Percentiles rank a stretch among this genome's conserved stretches.
Evolutionary conservation across 768 basidiomycete genomes (phyloP).

Genomic region (Cyathus striatus): DNA sequence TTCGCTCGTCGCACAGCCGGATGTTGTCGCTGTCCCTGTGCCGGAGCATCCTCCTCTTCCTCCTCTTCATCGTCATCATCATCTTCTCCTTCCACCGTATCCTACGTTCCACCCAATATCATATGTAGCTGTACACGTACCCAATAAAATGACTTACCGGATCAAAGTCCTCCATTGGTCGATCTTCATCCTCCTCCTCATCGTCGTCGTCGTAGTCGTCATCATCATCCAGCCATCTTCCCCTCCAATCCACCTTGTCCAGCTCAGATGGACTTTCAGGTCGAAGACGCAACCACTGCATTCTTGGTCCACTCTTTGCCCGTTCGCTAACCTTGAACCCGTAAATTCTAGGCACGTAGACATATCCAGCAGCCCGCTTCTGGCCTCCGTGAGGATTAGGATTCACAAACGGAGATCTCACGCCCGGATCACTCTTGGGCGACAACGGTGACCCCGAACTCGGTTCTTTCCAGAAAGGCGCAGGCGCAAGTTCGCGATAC

Average conservation of each 20-base stretch:
- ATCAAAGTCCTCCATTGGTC: conserved; percentile 86
- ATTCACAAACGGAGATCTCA: conserved; percentile 67
- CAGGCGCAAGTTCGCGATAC: conserved; percentile 91
- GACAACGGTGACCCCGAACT: conserved; percentile 51
- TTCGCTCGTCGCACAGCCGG: conserved; percentile 27
- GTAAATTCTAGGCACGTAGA: conserved; percentile 91
- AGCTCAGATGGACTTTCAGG: conserved; percentile 78
- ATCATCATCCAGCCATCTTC: conserved; percentile 75
- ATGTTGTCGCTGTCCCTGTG: conserved; percentile 18
- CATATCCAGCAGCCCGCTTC: conserved; percentile 78
- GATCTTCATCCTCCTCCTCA: conserved; percentile 68
- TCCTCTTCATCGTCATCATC: conserved; percentile 62
- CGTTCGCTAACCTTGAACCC: conserved; percentile 97
- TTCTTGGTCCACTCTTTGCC: conserved; percentile 91
- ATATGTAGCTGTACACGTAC: conserved; percentile 1
- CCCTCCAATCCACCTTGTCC: conserved; percentile 87
- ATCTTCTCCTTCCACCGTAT: conserved; percentile 43
- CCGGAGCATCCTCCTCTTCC: conserved; percentile 47
- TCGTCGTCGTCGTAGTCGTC: conserved; percentile 60
- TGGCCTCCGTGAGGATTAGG: conserved; percentile 89
- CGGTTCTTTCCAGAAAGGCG: conserved; percentile 84
- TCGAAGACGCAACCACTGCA: conserved; percentile 92
- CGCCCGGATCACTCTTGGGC: conserved; percentile 46
- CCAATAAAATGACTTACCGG: conserved; percentile 41
- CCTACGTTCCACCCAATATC: conserved; percentile 25